phyloP scores from a whole-genome alignment of 2,329 filamentous ascomycete species.

The Raffaelea arxii region DNA sequence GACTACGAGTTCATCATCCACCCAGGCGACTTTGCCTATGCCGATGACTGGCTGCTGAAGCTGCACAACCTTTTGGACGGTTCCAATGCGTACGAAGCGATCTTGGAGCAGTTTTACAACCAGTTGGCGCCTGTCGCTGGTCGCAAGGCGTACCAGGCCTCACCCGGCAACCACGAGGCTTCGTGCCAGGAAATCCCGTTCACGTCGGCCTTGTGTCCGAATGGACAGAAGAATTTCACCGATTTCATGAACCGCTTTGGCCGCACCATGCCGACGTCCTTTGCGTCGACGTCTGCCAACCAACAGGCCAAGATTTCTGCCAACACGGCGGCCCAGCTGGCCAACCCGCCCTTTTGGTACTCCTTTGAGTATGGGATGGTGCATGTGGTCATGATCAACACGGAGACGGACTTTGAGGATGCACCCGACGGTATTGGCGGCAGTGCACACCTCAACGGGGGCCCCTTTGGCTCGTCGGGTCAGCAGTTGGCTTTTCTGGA shows the following conservation, averaged over 20 bases:
- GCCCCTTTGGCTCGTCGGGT: conserved; percentile 35
- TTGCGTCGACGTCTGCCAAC: conserved; percentile 36
- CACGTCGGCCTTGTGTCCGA: conserved; percentile 29
- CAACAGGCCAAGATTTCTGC: conserved; percentile 30
- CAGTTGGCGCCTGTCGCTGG: conserved; percentile 43
- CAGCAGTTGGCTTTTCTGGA: conserved; percentile 46
- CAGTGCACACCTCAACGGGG: conserved; percentile 29
- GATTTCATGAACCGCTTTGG: conserved; percentile 48
- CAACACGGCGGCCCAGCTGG: conserved; percentile 31
- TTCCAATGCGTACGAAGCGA: conserved; percentile 93
- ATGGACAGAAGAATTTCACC: conserved; percentile 50
- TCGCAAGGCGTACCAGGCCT: conserved; percentile 46
- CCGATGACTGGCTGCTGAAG: conserved; percentile 45
- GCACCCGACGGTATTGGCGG: conserved; percentile 30
- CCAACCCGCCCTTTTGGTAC: conserved; percentile 49
- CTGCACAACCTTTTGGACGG: conserved; percentile 55
- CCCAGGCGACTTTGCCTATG: conserved; percentile 47
- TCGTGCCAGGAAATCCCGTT: conserved; percentile 34
- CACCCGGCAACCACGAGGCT: conserved; percentile 51
- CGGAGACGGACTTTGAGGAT: conserved; percentile 44
- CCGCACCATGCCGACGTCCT: conserved; percentile 39
- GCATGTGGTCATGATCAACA: conserved; percentile 45
- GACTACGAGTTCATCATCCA: conserved; percentile 47
- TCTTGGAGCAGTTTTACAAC: conserved; percentile 75
- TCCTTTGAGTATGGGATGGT: conserved; percentile 50